phyloP scores from a whole-genome alignment of 176 grass and related monocot genomes.

The Echinochloa phyllopogon region DNA sequence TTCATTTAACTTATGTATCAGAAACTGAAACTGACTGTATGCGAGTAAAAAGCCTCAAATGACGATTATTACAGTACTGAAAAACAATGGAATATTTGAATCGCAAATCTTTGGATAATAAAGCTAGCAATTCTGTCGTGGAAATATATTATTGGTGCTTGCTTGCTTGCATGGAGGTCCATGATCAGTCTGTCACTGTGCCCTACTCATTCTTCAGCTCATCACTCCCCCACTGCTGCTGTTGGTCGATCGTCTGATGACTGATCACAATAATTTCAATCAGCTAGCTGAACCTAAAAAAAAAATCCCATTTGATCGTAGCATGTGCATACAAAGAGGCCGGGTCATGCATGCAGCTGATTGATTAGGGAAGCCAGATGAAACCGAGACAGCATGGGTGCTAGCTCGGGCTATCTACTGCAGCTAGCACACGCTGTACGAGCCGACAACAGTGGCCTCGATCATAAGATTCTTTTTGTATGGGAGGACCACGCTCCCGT shows the following conservation, averaged over 20 bases:
- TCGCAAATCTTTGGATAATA: no score
- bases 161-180: background rate
- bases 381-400: slow-evolving; percentile 39
- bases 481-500: slow-evolving; percentile 43
- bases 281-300: background rate
- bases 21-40: no score
- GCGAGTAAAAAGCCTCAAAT: no score
- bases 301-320: background rate
- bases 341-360: background rate
- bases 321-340: background rate
- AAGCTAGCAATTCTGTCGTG: no score
- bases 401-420: background rate
- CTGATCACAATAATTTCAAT: background rate
- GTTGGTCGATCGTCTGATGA: background rate
- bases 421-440: background rate
- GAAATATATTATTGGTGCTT: no score
- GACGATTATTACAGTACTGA: no score
- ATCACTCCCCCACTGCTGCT: background rate
- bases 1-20: no score
- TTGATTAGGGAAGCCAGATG: slow-evolving; percentile 33
- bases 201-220: background rate
- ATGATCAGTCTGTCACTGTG: background rate
- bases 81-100: no score
- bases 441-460: slow-evolving; percentile 18
- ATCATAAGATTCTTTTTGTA: slow-evolving; percentile 59